phyloP scores from a whole-genome alignment of 371 early-diverging fungal genomes.

The Phascolomyces articulosus region DNA sequence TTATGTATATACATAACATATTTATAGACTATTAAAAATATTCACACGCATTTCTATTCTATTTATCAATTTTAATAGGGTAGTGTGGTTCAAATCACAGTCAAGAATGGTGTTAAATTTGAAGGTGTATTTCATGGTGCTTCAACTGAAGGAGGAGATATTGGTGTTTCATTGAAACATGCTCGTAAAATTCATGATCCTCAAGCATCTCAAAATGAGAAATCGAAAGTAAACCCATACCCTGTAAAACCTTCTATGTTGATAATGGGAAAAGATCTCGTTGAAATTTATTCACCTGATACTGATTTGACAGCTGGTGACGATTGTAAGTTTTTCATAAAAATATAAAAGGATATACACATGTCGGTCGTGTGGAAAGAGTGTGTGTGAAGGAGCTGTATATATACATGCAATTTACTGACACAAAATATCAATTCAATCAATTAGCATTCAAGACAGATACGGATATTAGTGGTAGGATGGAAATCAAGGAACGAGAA shows the following conservation, averaged over 20 bases:
- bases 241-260: slow-evolving; percentile 54
- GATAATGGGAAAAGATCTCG: slow-evolving; percentile 73
- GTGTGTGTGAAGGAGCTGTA: too few relatives aligned
- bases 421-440: too few relatives aligned
- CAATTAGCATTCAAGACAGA: slow-evolving; percentile 88
- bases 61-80: slow-evolving; percentile 58
- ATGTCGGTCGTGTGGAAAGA: too few relatives aligned
- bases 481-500: slow-evolving; percentile 75
- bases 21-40: too few relatives aligned
- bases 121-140: slow-evolving; percentile 83
- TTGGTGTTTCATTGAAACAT: slow-evolving; percentile 76
- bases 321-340: slow-evolving; percentile 39
- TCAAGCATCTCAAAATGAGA: slow-evolving; percentile 23
- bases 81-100: slow-evolving; percentile 68
- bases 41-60: too few relatives aligned
- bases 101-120: slow-evolving; percentile 68
- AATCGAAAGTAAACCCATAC: slow-evolving; percentile 55
- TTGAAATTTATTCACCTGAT: slow-evolving; percentile 58
- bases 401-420: too few relatives aligned
- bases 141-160: slow-evolving; percentile 71
- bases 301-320: slow-evolving; percentile 61
- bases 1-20: too few relatives aligned
- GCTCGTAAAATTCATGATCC: slow-evolving; percentile 54
- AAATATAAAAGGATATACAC: not conserved
- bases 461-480: slow-evolving; percentile 80